phyloP scores from a whole-genome alignment of 768 basidiomycete genomes.

The Mycena galericulata region DNA sequence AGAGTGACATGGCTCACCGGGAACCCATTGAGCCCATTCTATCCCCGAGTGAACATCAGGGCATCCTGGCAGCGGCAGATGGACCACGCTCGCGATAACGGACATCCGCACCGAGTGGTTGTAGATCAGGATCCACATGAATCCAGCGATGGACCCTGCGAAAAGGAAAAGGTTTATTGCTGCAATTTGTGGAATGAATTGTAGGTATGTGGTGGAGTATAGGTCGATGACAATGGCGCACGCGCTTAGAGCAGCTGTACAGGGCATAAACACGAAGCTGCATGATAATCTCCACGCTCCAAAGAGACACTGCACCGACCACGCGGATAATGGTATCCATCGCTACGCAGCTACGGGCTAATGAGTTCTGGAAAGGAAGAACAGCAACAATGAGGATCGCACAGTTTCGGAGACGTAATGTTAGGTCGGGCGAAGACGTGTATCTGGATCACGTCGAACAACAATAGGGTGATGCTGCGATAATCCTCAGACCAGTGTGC shows the following conservation, averaged over 20 bases:
- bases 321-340: conserved; percentile 58
- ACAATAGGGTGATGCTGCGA: conserved; percentile 52
- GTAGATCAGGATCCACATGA: conserved; percentile 54
- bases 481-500: not conserved
- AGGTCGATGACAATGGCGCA: conserved; percentile 29
- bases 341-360: conserved; percentile 52
- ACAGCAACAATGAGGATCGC: conserved; percentile 25
- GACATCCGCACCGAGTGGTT: conserved; percentile 50
- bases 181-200: conserved; percentile 44
- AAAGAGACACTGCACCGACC: conserved; percentile 57
- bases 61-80: conserved; percentile 55
- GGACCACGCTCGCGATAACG: conserved; percentile 50
- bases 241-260: conserved; percentile 54
- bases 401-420: conserved; percentile 51
- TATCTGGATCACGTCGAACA: conserved; percentile 61
- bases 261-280: conserved; percentile 60
- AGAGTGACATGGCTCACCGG: conserved; percentile 44
- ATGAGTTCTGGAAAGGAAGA: not conserved
- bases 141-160: conserved; percentile 52
- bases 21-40: conserved; percentile 60
- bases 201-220: not conserved
- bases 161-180: conserved; percentile 54
- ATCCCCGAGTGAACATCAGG: conserved; percentile 55
- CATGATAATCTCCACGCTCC: conserved; percentile 64
- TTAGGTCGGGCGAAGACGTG: conserved; percentile 57